phyloP scores from a whole-genome alignment of 805 yeast species.

The Ogataea wickerhamii region DNA sequence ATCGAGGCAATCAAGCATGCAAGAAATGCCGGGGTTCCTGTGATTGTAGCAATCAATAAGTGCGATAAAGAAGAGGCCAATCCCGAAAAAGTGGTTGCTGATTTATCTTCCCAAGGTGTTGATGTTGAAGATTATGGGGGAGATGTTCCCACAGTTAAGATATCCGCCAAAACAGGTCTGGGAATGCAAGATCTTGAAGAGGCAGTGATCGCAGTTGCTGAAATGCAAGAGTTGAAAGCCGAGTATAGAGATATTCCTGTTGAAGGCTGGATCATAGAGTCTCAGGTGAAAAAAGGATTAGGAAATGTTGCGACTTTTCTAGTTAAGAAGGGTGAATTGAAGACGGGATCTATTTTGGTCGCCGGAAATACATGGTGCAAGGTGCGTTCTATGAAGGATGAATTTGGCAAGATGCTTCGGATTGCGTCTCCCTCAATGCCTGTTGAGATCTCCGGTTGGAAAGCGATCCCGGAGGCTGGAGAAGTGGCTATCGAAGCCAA shows the following conservation, averaged over 20 bases:
- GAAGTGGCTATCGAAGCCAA: slow-evolving; percentile 76
- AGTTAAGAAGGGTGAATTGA: slow-evolving; percentile 73
- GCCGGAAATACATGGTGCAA: slow-evolving; percentile 88
- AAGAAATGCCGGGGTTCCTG: slow-evolving; percentile 71
- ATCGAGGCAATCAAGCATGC: slow-evolving; percentile 94
- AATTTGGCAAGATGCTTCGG: slow-evolving; percentile 58
- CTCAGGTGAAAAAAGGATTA: slow-evolving; percentile 73
- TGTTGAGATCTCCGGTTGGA: slow-evolving; percentile 93
- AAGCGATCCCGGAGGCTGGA: slow-evolving; percentile 87
- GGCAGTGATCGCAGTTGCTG: slow-evolving; percentile 80
- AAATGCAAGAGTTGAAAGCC: slow-evolving; percentile 73
- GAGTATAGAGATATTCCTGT: slow-evolving; percentile 46
- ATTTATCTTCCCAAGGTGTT: slow-evolving; percentile 70
- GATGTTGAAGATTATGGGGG: slow-evolving; percentile 95
- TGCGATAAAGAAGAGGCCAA: slow-evolving; percentile 79
- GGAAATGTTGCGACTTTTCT: slow-evolving; percentile 86
- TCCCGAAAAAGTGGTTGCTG: slow-evolving; percentile 72
- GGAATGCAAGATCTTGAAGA: slow-evolving; percentile 91
- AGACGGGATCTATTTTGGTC: slow-evolving; percentile 67
- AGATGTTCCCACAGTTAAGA: slow-evolving; percentile 82
- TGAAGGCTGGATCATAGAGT: slow-evolving; percentile 91
- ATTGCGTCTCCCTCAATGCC: slow-evolving; percentile 85
- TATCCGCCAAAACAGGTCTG: slow-evolving; percentile 84
- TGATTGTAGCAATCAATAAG: slow-evolving; percentile 90
- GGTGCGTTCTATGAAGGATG: slow-evolving; percentile 75